Evolutionary conservation across 2,329 filamentous ascomycete genomes (phyloP).

Genomic region (Diplodia sapinea): DNA sequence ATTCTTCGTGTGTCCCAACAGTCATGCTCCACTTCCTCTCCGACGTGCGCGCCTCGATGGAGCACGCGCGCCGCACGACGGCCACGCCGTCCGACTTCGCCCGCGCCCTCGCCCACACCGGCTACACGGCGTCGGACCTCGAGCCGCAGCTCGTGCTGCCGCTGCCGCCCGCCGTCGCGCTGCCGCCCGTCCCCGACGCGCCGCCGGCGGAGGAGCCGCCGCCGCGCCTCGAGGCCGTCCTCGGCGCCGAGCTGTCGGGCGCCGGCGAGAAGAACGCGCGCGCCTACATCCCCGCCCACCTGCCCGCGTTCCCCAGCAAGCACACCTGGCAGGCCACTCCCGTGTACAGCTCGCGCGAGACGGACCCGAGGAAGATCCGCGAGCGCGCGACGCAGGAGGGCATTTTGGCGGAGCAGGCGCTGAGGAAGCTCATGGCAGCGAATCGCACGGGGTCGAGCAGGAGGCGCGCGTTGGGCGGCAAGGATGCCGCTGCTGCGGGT

Average conservation of each 20-base stretch:
- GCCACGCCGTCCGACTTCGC: conserved; percentile 66
- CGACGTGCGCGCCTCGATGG: conserved; percentile 64
- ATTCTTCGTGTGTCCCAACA: conserved; percentile 8
- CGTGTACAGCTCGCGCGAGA: conserved; percentile 64
- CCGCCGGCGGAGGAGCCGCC: conserved; percentile 49
- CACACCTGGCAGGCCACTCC: conserved; percentile 68
- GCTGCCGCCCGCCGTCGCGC: conserved; percentile 44
- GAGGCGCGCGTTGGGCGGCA: conserved; percentile 33
- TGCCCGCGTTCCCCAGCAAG: conserved; percentile 66
- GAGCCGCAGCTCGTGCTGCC: conserved; percentile 44
- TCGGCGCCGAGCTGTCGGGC: conserved; percentile 59
- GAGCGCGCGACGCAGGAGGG: conserved; percentile 70
- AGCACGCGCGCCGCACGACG: conserved; percentile 59
- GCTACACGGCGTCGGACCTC: conserved; percentile 49
- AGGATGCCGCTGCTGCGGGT: conserved; percentile 31
- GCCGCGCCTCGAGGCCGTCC: conserved; percentile 54
- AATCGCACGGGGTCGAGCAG: conserved; percentile 53
- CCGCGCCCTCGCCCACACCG: conserved; percentile 53
- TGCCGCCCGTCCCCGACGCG: conserved; percentile 51
- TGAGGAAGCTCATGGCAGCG: conserved; percentile 63
- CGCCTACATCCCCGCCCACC: conserved; percentile 64
- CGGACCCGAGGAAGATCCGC: conserved; percentile 63
- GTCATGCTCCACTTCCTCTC: conserved; percentile 59
- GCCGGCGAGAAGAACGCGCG: conserved; percentile 54
- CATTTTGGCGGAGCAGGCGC: conserved; percentile 67